These are phyloP conservation scores for Elaeagnus macrophylla DNA, from an alignment of 306 rosid species.

Conservation along the genomic window DNA sequence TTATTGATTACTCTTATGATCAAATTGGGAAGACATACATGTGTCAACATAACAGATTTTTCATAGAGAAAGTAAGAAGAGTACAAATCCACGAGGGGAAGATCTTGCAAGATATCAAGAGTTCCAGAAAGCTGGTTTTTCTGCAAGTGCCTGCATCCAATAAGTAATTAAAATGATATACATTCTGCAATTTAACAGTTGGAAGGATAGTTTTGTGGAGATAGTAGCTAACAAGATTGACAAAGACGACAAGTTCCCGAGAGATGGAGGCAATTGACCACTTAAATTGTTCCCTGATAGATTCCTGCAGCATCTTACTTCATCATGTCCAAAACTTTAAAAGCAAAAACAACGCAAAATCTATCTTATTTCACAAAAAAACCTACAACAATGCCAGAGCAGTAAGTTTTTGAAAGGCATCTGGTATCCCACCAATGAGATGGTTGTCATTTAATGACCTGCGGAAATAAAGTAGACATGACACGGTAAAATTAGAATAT, in stretches of 20 bases:
- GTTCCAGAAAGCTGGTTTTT: constrained; percentile 58
- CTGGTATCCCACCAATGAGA: constrained; percentile 47
- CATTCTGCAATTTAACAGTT: constrained; percentile 1
- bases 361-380: constrained; percentile 7
- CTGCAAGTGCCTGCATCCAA: constrained; percentile 54
- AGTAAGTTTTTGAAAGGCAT: constrained; percentile 42
- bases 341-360: not conserved
- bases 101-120: constrained; percentile 59
- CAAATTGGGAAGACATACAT: too few relatives aligned
- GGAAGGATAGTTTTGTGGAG: not conserved
- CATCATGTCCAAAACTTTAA: constrained; percentile 4
- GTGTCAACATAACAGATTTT: constrained; percentile 3
- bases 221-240: constrained; percentile 45
- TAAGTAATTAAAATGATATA: not conserved
- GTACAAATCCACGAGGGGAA: constrained; percentile 61
- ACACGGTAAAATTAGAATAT: not conserved
- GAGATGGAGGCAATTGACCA: constrained; percentile 62
- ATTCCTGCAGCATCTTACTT: constrained; percentile 37
- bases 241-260: constrained; percentile 52
- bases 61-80: constrained; percentile 25
- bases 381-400: constrained; percentile 44
- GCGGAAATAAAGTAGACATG: constrained; percentile 8
- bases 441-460: constrained; percentile 49
- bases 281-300: constrained; percentile 55
- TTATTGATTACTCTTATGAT: not conserved